phyloP scores from a whole-genome alignment of 345 rosid genomes.

The Bruguiera parviflora region DNA sequence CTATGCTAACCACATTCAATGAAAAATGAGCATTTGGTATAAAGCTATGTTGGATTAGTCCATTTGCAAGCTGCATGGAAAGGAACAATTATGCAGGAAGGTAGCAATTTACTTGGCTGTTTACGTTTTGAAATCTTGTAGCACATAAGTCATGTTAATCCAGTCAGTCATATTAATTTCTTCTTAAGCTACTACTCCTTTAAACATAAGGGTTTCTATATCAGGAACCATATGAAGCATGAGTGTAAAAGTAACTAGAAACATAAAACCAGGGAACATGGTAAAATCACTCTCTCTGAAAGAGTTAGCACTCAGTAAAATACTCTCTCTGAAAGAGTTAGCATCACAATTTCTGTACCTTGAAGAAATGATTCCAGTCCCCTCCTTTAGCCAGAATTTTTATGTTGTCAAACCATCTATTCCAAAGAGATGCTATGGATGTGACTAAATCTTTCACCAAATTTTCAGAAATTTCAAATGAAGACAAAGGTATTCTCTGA shows the following conservation, averaged over 20 bases:
- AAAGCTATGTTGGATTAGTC: too few species aligned
- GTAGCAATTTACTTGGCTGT: too few species aligned
- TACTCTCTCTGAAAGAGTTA: neutral
- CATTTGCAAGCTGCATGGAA: too few species aligned
- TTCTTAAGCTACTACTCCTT: too few species aligned
- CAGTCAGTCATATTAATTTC: too few species aligned
- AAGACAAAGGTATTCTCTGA: conserved; percentile 42
- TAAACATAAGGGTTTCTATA: too few species aligned
- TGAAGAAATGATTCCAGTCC: conserved; percentile 60
- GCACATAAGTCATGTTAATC: too few species aligned
- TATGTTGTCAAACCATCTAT: conserved; percentile 33
- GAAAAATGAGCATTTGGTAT: too few species aligned
- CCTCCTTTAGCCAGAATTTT: conserved; percentile 55
- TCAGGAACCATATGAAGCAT: neutral
- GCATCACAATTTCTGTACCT: conserved; percentile 37
- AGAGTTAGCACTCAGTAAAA: neutral
- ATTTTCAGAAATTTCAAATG: conserved; percentile 54
- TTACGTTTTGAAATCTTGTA: too few species aligned
- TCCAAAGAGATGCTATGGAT: conserved; percentile 51
- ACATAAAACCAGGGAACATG: neutral
- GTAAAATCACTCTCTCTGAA: conserved; percentile 4
- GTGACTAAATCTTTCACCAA: conserved; percentile 41
- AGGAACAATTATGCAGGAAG: too few species aligned
- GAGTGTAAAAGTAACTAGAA: neutral
- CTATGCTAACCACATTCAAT: too few species aligned